These are phyloP conservation scores for Arthrobotrys pseudoclavata DNA, from an alignment of 2,329 filamentous ascomycete genomes.

Conservation along the genomic window DNA sequence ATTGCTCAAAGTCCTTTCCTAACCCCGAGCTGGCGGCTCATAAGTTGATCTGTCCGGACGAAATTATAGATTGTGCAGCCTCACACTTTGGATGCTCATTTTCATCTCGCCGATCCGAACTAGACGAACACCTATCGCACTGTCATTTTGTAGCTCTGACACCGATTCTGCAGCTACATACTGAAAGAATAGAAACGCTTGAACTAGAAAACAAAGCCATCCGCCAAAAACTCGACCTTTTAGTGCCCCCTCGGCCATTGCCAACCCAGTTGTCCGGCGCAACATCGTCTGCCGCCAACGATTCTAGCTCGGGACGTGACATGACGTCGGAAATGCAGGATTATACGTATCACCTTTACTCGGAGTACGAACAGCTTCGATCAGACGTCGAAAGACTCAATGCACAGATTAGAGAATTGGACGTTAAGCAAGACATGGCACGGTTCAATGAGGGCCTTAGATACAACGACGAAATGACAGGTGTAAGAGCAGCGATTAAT, in stretches of 20 bases:
- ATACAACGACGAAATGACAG: slow-evolving; percentile 63
- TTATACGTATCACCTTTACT: slow-evolving; percentile 63
- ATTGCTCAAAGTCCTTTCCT: slow-evolving; percentile 68
- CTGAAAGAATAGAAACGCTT: slow-evolving; percentile 59
- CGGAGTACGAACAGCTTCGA: slow-evolving; percentile 63
- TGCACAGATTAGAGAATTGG: slow-evolving; percentile 62
- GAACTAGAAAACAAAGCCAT: slow-evolving; percentile 63
- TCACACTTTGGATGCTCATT: slow-evolving; percentile 62
- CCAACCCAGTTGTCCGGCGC: slow-evolving; percentile 32
- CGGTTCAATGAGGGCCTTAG: slow-evolving; percentile 62
- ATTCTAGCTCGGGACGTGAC: slow-evolving; percentile 27
- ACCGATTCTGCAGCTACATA: slow-evolving; percentile 61
- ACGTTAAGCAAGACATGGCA: slow-evolving; percentile 63
- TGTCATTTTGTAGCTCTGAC: slow-evolving; percentile 62
- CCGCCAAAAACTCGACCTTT: slow-evolving; percentile 61
- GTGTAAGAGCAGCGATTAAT: slow-evolving; percentile 63
- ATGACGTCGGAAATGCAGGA: slow-evolving; percentile 61
- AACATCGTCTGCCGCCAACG: slow-evolving; percentile 21
- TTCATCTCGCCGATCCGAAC: slow-evolving; percentile 59
- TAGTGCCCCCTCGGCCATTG: slow-evolving; percentile 53
- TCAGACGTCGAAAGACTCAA: slow-evolving; percentile 62
- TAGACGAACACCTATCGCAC: slow-evolving; percentile 53
- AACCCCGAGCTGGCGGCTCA: slow-evolving; percentile 61
- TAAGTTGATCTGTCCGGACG: slow-evolving; percentile 59
- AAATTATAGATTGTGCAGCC: slow-evolving; percentile 61